These are phyloP conservation scores for Venturia carpophila DNA, from an alignment of 2,329 filamentous ascomycete genomes.

Conservation along the genomic window DNA sequence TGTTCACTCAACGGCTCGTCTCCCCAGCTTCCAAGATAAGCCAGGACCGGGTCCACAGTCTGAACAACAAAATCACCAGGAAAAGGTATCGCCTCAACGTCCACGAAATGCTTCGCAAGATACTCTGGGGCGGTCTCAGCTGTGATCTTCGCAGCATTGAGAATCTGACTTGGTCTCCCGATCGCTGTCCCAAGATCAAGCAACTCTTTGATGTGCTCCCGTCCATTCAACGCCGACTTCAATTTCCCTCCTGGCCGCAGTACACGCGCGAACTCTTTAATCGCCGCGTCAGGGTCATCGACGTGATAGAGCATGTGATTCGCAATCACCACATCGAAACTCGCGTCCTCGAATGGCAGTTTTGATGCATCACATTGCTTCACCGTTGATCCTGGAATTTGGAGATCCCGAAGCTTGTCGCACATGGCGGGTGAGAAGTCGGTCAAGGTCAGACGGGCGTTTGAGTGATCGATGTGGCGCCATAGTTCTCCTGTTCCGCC, in stretches of 20 bases:
- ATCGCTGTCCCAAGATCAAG: background rate
- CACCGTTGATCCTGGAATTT: constrained; percentile 18
- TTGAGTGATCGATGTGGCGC: constrained; percentile 19
- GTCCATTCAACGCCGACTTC: constrained; percentile 20
- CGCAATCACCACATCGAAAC: constrained; percentile 21
- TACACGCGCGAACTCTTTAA: constrained; percentile 20
- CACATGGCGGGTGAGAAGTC: constrained; percentile 22
- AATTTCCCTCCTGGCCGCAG: constrained; percentile 19
- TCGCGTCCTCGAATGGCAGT: constrained; percentile 19
- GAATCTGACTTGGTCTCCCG: constrained; percentile 3
- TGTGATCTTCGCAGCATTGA: background rate
- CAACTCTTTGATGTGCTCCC: constrained; percentile 18
- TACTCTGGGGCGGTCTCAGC: background rate
- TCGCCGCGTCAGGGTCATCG: constrained; percentile 18
- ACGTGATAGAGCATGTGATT: constrained; percentile 22
- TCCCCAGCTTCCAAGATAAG: constrained; percentile 3
- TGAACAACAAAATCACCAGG: constrained; percentile 14
- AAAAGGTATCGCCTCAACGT: background rate
- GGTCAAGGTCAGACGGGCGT: constrained; percentile 19
- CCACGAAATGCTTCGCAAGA: constrained; percentile 1
- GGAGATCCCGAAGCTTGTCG: constrained; percentile 18
- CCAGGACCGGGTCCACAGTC: constrained; percentile 8
- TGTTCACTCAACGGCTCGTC: constrained; percentile 12
- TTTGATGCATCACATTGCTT: constrained; percentile 19
- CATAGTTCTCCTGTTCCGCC: constrained; percentile 23